Conservation (phyloP, 768 basidiomycete species). For the Polyporus arcularius region DNA sequence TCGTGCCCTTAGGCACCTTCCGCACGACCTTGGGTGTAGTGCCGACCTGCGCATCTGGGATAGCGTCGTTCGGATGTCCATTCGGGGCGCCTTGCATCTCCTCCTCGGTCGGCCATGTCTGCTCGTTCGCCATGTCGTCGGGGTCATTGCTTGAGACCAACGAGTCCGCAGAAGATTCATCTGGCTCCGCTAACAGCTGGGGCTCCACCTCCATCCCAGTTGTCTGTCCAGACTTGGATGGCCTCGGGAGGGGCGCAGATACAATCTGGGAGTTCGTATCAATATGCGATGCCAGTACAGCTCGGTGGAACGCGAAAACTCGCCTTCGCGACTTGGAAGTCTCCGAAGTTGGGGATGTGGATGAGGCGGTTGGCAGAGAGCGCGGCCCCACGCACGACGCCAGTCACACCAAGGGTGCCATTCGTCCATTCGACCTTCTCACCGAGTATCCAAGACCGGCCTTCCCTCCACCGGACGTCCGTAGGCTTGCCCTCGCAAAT, state of each 20-base stretch:
- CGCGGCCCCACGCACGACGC: slow-evolving; percentile 77
- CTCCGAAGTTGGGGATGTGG: slow-evolving; percentile 85
- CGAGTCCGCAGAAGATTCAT: slow-evolving; percentile 72
- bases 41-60: slow-evolving; percentile 67
- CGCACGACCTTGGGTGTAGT: slow-evolving; percentile 82
- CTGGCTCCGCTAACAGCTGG: slow-evolving; percentile 62
- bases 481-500: slow-evolving; percentile 84
- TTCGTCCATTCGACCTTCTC: slow-evolving; percentile 66
- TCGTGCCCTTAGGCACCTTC: slow-evolving; percentile 91
- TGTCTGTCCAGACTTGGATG: slow-evolving; percentile 35
- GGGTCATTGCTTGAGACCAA: slow-evolving; percentile 85
- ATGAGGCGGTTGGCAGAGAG: slow-evolving; percentile 84
- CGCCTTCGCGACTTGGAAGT: slow-evolving; percentile 84
- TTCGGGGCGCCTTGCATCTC: slow-evolving; percentile 65
- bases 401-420: slow-evolving; percentile 73
- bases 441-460: slow-evolving; percentile 74
- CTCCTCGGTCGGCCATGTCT: slow-evolving; percentile 98
- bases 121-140: slow-evolving; percentile 90
- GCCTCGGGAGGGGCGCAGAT: slow-evolving; percentile 55
- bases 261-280: slow-evolving; percentile 53
- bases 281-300: background rate
- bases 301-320: slow-evolving; percentile 17
- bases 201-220: slow-evolving; percentile 71
- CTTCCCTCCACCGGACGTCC: slow-evolving; percentile 82
- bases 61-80: slow-evolving; percentile 28